Base-by-base conservation (phyloP, 768 basidiomycete genomes). In the Termitomyces sp. region DNA sequence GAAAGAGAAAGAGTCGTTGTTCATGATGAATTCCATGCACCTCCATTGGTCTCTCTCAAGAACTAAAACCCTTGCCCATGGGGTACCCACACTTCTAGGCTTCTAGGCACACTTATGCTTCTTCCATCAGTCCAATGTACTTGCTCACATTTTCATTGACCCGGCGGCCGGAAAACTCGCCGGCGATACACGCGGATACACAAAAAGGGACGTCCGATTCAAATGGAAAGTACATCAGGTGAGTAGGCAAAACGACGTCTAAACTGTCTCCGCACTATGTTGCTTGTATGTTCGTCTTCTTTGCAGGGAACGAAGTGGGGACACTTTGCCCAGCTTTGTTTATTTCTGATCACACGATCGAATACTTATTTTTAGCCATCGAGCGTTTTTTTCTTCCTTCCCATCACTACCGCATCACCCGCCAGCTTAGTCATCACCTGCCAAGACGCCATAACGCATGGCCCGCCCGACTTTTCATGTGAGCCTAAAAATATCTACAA, bases 401-500 rank as follows among this genome's bases (percentile, higher is more conserved):
- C n/a, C 48, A 21, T 22, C 35, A 41, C 41, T 7, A 32, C 34
- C 38, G 42, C 42, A 43, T 44, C 21, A 34, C 12, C 21, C 19
- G 42, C 7, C 5, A 32, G n/a, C 12, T 32, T 32, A 7, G 30
- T 32, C 52, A 46, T 54, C 44, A 46, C 37, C 24, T 22, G 37
- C 35, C 45, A 38, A 44, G 24, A 22, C 35, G 28, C 19, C 26
- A 30, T 15, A 26, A 14, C 24, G 37, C 53, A 51, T 47, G 54
- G 26, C 32, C 11, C 35, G 42, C 30, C 30, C 30, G 30, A 32
- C 24, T 45, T 43, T 47, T 46, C 40, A 42, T 42, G 24, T 41
- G 15, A 6, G 11, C 8, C 38, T 51, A 55, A 58, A 58, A 58
- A 54, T 58, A 54, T 28, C 28, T 28, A 5, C 28, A 28, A 28